These are phyloP conservation scores for Neopestalotiopsis sp. DNA, from an alignment of 2,329 filamentous ascomycete species.

Conservation along the genomic window DNA sequence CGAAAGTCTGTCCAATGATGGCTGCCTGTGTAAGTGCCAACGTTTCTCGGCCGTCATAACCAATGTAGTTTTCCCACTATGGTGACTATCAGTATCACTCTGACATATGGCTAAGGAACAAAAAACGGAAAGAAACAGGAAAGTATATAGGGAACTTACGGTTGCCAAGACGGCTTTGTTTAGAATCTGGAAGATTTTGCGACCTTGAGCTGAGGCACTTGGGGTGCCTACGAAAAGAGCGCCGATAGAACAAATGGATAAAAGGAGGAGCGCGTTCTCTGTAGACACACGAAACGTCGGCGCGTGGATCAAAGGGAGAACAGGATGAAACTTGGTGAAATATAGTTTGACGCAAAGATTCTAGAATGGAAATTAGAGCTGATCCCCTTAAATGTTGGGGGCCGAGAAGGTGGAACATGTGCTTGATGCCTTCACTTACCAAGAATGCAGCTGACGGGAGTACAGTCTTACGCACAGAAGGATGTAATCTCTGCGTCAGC, in stretches of 20 bases:
- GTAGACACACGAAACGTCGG: neutral
- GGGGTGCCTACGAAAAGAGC: neutral
- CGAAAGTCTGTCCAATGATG: neutral
- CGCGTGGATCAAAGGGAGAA: neutral
- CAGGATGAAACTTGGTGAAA: neutral
- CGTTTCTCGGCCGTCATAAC: neutral
- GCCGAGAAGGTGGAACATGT: neutral
- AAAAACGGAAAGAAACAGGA: neutral
- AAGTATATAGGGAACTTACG: neutral
- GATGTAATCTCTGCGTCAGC: neutral
- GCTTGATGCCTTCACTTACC: neutral
- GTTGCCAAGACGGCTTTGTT: neutral
- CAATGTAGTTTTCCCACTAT: conserved; percentile 2
- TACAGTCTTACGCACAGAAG: neutral
- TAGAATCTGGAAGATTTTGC: neutral
- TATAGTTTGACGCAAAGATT: conserved; percentile 6
- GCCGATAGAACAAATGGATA: neutral
- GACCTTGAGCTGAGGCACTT: neutral
- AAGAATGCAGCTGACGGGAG: neutral
- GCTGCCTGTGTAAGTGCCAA: neutral
- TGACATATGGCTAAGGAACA: neutral
- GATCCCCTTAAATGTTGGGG: neutral
- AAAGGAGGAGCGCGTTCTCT: neutral
- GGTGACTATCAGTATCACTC: neutral
- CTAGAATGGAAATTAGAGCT: neutral